phyloP scores from a whole-genome alignment of 495 filamentous ascomycete genomes.

The Hypoxylon cercidicola region DNA sequence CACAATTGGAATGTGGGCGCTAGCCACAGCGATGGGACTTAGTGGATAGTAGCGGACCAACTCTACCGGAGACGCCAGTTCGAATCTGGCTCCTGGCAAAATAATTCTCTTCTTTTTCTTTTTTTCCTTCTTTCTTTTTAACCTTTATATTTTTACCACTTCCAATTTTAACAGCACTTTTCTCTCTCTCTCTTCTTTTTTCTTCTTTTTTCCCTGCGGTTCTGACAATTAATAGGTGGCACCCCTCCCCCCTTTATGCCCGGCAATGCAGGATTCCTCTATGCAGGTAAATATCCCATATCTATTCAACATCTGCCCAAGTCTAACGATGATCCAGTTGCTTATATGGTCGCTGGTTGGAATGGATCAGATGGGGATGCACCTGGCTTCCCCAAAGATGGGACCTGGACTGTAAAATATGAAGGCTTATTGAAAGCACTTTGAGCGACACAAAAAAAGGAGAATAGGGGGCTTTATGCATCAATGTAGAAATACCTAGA shows the following conservation, averaged over 20 bases:
- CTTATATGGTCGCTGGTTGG: constrained; percentile 41
- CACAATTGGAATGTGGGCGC: too few relatives aligned
- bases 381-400: constrained; percentile 37
- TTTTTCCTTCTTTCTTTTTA: too few relatives aligned
- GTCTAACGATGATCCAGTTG: constrained; percentile 23
- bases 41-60: too few relatives aligned
- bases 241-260: constrained; percentile 44
- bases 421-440: constrained; percentile 33
- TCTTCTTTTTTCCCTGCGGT: too few relatives aligned
- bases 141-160: neutral
- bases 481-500: neutral
- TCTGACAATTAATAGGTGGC: constrained; percentile 25
- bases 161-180: too few relatives aligned
- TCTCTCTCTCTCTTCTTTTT: too few relatives aligned
- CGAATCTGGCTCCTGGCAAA: too few relatives aligned
- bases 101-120: too few relatives aligned
- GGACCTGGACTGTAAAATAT: constrained; percentile 26
- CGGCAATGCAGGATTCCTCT: constrained; percentile 43
- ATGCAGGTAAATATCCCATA: constrained; percentile 32
- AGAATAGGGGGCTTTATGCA: neutral
- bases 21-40: too few relatives aligned
- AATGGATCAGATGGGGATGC: constrained; percentile 33
- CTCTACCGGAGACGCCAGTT: too few relatives aligned
- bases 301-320: neutral
- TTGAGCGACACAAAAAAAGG: constrained; percentile 1